Percentiles rank a stretch among this genome's conserved stretches.
Evolutionary conservation across 371 early-diverging fungal species (phyloP).

Genomic region (Actinomortierella ambigua): DNA sequence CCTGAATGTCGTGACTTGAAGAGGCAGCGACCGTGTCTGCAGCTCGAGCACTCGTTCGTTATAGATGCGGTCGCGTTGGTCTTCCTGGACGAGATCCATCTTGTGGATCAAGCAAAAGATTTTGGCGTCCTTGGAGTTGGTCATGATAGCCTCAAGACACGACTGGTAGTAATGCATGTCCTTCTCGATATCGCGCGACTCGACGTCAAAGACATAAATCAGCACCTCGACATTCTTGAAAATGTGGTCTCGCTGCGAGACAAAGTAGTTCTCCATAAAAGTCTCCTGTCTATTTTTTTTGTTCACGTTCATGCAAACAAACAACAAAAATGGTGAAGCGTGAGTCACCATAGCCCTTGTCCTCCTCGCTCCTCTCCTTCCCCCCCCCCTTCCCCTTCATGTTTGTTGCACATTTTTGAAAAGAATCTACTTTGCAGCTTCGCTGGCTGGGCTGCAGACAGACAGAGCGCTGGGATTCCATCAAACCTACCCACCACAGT

Average conservation of each 20-base stretch:
- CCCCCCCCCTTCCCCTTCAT: not conserved
- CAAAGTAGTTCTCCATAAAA: constrained; percentile 96
- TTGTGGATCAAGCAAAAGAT: constrained; percentile 96
- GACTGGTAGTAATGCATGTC: constrained; percentile 91
- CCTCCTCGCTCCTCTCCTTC: not conserved
- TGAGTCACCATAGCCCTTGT: constrained; percentile 5
- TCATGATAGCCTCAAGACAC: constrained; percentile 84
- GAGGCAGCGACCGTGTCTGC: constrained; percentile 70
- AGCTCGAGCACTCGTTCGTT: constrained; percentile 73
- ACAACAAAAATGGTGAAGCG: not conserved
- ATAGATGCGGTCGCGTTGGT: constrained; percentile 77
- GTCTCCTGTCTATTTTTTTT: constrained; percentile 77
- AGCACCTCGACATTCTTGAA: constrained; percentile 98
- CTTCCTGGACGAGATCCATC: constrained; percentile 92
- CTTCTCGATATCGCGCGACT: constrained; percentile 87
- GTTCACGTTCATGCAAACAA: too few species aligned
- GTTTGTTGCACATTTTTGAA: too few species aligned
- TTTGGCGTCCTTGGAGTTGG: constrained; percentile 86
- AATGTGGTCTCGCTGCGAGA: constrained; percentile 90
- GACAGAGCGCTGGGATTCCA: too few species aligned
- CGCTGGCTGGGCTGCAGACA: too few species aligned
- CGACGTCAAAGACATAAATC: constrained; percentile 97
- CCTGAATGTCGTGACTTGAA: constrained; percentile 76
- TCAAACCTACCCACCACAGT: constrained; percentile 87
- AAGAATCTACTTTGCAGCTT: too few species aligned